Percentiles rank a stretch among this genome's conserved stretches.
phyloP scores from a whole-genome alignment of 2,329 filamentous ascomycete genomes.

The Phialophora chinensis region DNA sequence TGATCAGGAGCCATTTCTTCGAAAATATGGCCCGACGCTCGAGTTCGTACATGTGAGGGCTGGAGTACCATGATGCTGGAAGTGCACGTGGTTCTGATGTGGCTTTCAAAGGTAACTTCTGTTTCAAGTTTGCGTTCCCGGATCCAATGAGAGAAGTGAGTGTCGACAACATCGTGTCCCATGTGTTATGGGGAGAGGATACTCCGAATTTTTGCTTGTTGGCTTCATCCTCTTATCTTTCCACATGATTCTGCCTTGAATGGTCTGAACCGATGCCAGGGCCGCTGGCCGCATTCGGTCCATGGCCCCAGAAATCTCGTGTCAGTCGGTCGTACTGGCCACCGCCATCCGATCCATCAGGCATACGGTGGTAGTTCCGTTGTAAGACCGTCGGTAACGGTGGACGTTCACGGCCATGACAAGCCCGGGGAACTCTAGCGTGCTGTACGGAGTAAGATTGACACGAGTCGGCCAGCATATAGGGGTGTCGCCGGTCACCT shows the following conservation, averaged over 20 bases:
- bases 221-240: neutral
- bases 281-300: neutral
- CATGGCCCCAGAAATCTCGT: neutral
- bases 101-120: neutral
- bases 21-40: constrained; percentile 58
- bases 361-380: neutral
- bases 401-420: neutral
- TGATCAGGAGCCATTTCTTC: constrained; percentile 55
- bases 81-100: constrained; percentile 38
- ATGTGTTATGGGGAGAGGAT: neutral
- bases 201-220: neutral
- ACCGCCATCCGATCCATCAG: neutral
- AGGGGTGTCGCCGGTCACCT: neutral
- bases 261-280: neutral
- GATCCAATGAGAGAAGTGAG: neutral
- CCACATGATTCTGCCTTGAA: neutral
- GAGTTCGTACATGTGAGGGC: constrained; percentile 56
- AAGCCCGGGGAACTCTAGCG: neutral
- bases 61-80: constrained; percentile 60
- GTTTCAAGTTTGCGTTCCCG: neutral
- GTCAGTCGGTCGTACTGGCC: neutral
- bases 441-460: neutral
- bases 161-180: neutral
- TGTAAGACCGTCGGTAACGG: neutral
- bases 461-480: neutral